Evolutionary conservation across 495 filamentous ascomycete species (phyloP), one percentile per base, ranked within the genome.

Genomic region (Xylaria castorea): DNA sequence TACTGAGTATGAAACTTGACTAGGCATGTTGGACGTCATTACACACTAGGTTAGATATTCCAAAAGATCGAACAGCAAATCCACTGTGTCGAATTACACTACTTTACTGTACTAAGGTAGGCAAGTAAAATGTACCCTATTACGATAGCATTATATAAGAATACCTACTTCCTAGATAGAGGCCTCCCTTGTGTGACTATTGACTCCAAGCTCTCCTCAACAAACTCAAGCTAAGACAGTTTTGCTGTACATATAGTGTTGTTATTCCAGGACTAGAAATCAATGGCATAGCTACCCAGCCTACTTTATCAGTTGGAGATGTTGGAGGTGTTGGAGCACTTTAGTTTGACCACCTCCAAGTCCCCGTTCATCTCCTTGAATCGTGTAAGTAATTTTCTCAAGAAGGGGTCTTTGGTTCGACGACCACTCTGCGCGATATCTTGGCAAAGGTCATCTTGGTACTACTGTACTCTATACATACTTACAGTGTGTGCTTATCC

Each of bases 281-380:
- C 38, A 20, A 38, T 40, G 58, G n/a, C 30, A 36, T 22, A 14
- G 18, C 58, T 36, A 27, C 22, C 6, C 30, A 5, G 11, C 14
- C 32, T 36, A 11, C 58, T 6, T 61, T 61, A 61, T 61, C 58
- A 61, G 14, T 61, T 38, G 58, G 58, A 61, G 57, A 25, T 18
- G 55, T 60, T 11, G 16, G 58, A 61, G 57, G 53, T 18, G 55
- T 60, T 11, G 16, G 55, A 36, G 30, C 30, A 60, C 14, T 34
- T 34, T 34, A 9, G 16, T 7, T 38, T 60, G 27, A 14, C 32
- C 30, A n/a, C 57, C 18, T 34, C 57, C 53, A 18, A 25, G 25
- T 57, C 53, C 55, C 12, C 58, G 8, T 36, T 61, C 32, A 22
- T 38, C 58, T 61, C 53, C 5, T 57, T 30, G 53, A 57, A 27